phyloP scores from a whole-genome alignment of 2,329 filamentous ascomycete species.

The Nothopassalora personata region DNA sequence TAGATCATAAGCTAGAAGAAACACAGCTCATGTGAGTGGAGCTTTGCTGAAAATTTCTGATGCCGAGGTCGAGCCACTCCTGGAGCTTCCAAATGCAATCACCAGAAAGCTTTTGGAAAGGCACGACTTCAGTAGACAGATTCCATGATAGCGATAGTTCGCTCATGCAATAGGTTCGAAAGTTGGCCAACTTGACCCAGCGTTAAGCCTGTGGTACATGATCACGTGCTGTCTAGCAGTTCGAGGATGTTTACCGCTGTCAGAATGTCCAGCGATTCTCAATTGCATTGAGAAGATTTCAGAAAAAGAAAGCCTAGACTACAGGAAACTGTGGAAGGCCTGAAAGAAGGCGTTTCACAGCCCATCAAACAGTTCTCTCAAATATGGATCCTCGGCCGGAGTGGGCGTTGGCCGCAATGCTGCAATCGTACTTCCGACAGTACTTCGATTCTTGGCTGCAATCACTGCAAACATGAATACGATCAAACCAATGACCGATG shows the following conservation, averaged over 20 bases:
- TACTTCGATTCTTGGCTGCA: conserved; percentile 23
- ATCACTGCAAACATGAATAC: conserved; percentile 24
- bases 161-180: background rate
- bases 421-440: conserved; percentile 17
- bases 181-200: background rate
- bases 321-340: no score
- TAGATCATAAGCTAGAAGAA: background rate
- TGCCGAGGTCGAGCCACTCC: background rate
- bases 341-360: conserved; percentile 9
- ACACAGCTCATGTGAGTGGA: background rate
- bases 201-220: background rate
- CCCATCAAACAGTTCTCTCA: conserved; percentile 29
- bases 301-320: no score
- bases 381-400: conserved; percentile 25
- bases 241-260: no score
- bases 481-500: conserved; percentile 19
- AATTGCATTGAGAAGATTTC: background rate
- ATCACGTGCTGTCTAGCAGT: background rate
- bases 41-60: background rate
- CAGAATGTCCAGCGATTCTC: background rate
- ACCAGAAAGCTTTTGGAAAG: background rate
- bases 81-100: background rate
- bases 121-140: background rate
- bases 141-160: background rate
- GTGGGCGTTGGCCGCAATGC: conserved; percentile 17